These are phyloP conservation scores for Globisporangium spinosum DNA, from an alignment of 352 stramenopile genomes.

Conservation along the genomic window DNA sequence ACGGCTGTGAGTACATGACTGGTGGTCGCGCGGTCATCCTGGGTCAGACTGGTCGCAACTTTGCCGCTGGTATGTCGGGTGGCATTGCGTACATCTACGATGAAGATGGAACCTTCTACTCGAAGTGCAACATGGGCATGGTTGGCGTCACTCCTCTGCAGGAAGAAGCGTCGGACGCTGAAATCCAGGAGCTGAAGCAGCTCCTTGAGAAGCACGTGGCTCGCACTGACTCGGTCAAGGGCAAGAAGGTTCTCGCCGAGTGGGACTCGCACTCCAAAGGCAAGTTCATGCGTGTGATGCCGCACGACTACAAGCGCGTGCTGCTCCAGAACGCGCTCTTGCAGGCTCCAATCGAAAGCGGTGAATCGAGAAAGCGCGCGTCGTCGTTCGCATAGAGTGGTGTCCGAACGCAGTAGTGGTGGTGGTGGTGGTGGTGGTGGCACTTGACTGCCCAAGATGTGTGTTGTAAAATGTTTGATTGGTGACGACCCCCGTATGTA, in stretches of 20 bases:
- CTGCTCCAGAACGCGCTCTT: conserved; percentile 41
- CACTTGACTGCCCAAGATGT: background rate
- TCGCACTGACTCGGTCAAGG: conserved; percentile 87
- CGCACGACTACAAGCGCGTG: conserved; percentile 62
- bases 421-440: background rate
- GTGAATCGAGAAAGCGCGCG: conserved; percentile 16
- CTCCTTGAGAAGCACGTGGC: conserved; percentile 88
- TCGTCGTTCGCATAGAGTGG: conserved; percentile 13
- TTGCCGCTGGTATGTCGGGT: conserved; percentile 95
- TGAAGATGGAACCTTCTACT: conserved; percentile 88
- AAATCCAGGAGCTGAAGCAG: conserved; percentile 79
- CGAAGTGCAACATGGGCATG: conserved; percentile 96
- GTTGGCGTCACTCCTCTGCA: conserved; percentile 67
- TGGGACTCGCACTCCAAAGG: conserved; percentile 67
- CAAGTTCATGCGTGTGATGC: conserved; percentile 66
- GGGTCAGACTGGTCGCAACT: conserved; percentile 93
- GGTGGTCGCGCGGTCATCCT: conserved; percentile 92
- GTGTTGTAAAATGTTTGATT: conserved; percentile 9
- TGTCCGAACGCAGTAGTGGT: background rate
- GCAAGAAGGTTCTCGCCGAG: conserved; percentile 86
- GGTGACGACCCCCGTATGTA: conserved; percentile 4
- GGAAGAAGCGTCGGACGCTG: conserved; percentile 63
- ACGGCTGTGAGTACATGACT: conserved; percentile 99
- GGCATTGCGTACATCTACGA: conserved; percentile 97
- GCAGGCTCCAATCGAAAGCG: conserved; percentile 13